Base-by-base conservation (phyloP, 2,329 filamentous ascomycete genomes). In the Diplodia intermedia region DNA sequence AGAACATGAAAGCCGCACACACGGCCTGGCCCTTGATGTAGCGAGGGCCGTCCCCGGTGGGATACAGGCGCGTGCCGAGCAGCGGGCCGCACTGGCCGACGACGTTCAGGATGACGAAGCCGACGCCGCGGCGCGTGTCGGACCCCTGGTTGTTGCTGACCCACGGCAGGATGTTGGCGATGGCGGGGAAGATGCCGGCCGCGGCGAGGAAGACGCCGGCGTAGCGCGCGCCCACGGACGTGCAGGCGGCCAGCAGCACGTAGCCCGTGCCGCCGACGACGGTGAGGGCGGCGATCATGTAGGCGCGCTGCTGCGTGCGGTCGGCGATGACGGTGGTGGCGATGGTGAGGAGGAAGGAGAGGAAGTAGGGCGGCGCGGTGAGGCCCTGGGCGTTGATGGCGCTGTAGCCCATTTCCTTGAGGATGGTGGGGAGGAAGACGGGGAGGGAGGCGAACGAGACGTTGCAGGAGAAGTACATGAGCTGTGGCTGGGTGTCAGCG, bases 81-180 rank as follows among this genome's bases (percentile, higher is more conserved):
- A 79, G 55, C 7, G 78, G 77, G 8, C 77, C 77, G 60, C 76
- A 79, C 68, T 83, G 90, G 0, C 89, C 90, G 52, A 92, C 81
- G 71, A 90, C 79, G 73, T 91, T 90, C 57, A 89, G 79, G n/a
- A 91, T 83, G 9, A 89, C 86, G 63, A 92, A 89, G 4, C 85
- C 85, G 1, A 86, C 85, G 4, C 90, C 90, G 1, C 89, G 85
- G 57, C 90, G 88, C 2, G 88, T 89, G 73, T 90, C 89, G 47
- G 82, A 87, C 15, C 89, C 89, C 76, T 91, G 89, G 75, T 91
- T 91, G 75, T 91, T 85, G 2, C 90, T 77, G 1, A 90, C 89
- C 76, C 90, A 91, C 0, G 90, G 89, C 43, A 93, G 85, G 9
- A 90, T 89, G 70, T 91, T 91, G 3, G 88, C 87, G 40, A 92